Percentiles rank a stretch among this genome's conserved stretches.
These are phyloP conservation scores for Rhodotorula kratochvilovae DNA, from an alignment of 768 basidiomycete genomes.

Conservation along the genomic window DNA sequence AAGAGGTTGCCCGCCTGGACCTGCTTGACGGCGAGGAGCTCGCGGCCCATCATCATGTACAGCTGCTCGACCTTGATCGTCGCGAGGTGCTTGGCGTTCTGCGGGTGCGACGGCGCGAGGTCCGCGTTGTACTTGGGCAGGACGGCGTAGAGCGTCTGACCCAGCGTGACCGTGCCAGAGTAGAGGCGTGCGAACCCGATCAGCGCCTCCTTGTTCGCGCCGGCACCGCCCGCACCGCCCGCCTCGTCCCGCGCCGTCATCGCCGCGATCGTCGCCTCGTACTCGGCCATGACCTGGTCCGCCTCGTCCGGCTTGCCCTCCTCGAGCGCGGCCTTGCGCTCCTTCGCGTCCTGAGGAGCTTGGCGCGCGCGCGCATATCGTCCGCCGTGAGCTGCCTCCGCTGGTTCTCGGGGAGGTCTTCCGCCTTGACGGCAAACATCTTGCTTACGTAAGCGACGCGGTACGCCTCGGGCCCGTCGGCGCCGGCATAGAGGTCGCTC, in stretches of 20 bases:
- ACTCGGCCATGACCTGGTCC: conserved; percentile 17
- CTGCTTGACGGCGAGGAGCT: conserved; percentile 73
- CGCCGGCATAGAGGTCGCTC: conserved; percentile 69
- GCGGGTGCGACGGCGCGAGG: conserved; percentile 61
- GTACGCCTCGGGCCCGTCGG: conserved; percentile 56
- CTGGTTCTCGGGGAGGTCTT: conserved; percentile 81
- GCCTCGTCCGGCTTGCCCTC: conserved; percentile 28
- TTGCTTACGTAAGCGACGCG: conserved; percentile 90
- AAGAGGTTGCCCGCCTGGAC: conserved; percentile 93
- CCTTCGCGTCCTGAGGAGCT: conserved; percentile 50
- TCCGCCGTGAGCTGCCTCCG: conserved; percentile 71
- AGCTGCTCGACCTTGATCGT: conserved; percentile 65
- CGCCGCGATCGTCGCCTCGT: conserved; percentile 19
- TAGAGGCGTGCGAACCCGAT: conserved; percentile 93
- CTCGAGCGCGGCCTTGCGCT: conserved; percentile 43
- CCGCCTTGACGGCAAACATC: conserved; percentile 86
- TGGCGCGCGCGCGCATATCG: conserved; percentile 60
- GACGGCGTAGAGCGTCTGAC: conserved; percentile 64
- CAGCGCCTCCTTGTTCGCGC: conserved; percentile 57
- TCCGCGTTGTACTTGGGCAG: conserved; percentile 78
- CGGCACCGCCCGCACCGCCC: conserved; percentile 7
- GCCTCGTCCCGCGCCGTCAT: not conserved
- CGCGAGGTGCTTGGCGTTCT: conserved; percentile 62
- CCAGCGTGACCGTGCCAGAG: conserved; percentile 71
- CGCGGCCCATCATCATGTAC: conserved; percentile 97